Conservation (phyloP, 169 alveolate species). For the Plasmodium vinckei region DNA sequence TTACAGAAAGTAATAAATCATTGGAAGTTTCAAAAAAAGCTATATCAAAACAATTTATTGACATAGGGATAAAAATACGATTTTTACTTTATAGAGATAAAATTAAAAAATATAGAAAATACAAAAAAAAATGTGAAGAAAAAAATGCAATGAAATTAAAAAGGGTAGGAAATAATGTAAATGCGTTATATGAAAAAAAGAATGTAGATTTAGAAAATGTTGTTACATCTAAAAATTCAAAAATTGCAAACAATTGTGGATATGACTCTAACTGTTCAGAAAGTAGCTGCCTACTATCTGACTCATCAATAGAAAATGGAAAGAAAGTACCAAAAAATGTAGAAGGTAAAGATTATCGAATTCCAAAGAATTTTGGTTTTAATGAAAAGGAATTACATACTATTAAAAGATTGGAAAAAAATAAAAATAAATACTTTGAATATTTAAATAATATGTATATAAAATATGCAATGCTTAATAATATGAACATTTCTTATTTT, state of each 20-base stretch:
- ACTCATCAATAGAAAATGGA: constrained; percentile 6
- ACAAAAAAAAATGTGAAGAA: constrained; percentile 1
- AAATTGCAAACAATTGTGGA: no score
- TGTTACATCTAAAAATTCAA: no score
- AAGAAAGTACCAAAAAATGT: neutral
- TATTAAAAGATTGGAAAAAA: constrained; percentile 27
- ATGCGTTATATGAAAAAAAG: no score
- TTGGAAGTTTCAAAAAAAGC: neutral
- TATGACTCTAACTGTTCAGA: neutral
- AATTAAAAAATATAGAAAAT: constrained; percentile 11
- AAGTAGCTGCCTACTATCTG: constrained; percentile 42
- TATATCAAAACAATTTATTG: constrained; percentile 7
- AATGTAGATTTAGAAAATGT: no score
- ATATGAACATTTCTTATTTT: constrained; percentile 16
- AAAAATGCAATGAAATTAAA: neutral
- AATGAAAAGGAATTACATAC: constrained; percentile 10
- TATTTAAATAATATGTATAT: constrained; percentile 9
- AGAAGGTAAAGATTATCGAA: constrained; percentile 24
- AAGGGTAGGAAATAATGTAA: no score
- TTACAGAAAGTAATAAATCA: neutral
- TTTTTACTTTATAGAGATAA: constrained; percentile 19
- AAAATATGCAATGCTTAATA: constrained; percentile 8
- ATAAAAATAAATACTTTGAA: constrained; percentile 42
- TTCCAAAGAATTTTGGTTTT: neutral
- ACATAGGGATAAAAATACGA: constrained; percentile 20